Evolutionary conservation across 257 asterid genomes (phyloP).

Genomic region (Petrea volubilis): DNA sequence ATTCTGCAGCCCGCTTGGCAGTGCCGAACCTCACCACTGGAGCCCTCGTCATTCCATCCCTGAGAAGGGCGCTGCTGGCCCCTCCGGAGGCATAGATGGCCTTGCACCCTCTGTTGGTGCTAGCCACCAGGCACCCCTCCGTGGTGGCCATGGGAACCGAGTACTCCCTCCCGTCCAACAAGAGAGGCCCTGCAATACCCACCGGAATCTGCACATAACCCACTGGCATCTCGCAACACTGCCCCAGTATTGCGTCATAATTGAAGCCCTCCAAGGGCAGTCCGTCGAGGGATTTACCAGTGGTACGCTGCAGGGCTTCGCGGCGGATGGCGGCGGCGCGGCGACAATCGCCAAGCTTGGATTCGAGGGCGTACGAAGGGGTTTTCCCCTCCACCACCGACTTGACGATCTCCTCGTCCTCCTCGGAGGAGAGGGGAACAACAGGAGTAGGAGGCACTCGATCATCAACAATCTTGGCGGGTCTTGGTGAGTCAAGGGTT

Average conservation of each 20-base stretch:
- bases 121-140: constrained; percentile 49
- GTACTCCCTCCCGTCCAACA: constrained; percentile 34
- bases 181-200: constrained; percentile 48
- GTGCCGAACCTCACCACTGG: constrained; percentile 40
- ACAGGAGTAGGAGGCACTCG: background rate
- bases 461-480: background rate
- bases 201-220: constrained; percentile 50
- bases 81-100: constrained; percentile 49
- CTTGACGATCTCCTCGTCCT: constrained; percentile 36
- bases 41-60: constrained; percentile 46
- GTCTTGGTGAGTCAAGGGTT: constrained; percentile 4
- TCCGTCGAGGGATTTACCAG: constrained; percentile 40
- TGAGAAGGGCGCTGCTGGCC: constrained; percentile 25
- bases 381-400: constrained; percentile 37
- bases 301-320: constrained; percentile 42
- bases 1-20: constrained; percentile 36
- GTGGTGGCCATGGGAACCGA: constrained; percentile 52
- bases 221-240: constrained; percentile 51
- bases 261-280: constrained; percentile 39
- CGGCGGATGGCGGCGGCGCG: constrained; percentile 48
- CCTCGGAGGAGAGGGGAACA: constrained; percentile 2
- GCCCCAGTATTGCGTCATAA: constrained; percentile 43
- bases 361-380: constrained; percentile 42
- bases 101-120: constrained; percentile 49
- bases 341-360: constrained; percentile 40